Conservation (phyloP, 306 rosid genomes). For the Sophora flavescens region DNA sequence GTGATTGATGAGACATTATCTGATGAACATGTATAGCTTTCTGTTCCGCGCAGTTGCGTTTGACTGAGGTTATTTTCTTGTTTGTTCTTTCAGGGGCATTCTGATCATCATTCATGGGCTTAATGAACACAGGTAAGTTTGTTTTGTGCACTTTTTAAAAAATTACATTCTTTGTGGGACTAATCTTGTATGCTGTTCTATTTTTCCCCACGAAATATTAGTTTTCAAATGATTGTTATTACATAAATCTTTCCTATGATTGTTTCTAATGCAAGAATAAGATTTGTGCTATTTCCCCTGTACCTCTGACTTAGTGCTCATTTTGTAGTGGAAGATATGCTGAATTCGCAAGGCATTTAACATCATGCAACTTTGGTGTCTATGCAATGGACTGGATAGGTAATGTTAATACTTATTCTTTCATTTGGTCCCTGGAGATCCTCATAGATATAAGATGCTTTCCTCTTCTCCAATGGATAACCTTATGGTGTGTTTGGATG, state of each 20-base stretch:
- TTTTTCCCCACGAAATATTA: not conserved
- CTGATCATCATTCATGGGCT: constrained; percentile 92
- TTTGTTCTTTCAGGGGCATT: constrained; percentile 77
- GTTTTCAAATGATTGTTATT: not conserved
- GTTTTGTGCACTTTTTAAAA: not conserved
- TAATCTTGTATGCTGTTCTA: not conserved
- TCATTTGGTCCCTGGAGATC: constrained; percentile 20
- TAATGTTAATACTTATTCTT: constrained; percentile 32
- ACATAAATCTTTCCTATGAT: constrained; percentile 21
- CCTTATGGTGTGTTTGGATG: too few relatives aligned
- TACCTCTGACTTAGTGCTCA: constrained; percentile 38
- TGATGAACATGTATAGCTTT: constrained; percentile 28
- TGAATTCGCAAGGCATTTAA: constrained; percentile 81
- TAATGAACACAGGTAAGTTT: constrained; percentile 89
- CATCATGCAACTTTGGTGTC: constrained; percentile 84
- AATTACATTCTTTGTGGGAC: not conserved
- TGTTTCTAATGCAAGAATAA: constrained; percentile 17
- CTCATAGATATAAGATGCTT: not conserved
- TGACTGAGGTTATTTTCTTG: constrained; percentile 28
- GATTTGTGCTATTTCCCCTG: not conserved
- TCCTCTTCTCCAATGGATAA: constrained; percentile 9
- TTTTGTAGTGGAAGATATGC: constrained; percentile 94
- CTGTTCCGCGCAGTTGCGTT: constrained; percentile 15
- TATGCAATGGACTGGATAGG: constrained; percentile 99
- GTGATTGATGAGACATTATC: constrained; percentile 7